phyloP scores from a whole-genome alignment of 2,329 filamentous ascomycete species.

The Trichoderma breve region DNA sequence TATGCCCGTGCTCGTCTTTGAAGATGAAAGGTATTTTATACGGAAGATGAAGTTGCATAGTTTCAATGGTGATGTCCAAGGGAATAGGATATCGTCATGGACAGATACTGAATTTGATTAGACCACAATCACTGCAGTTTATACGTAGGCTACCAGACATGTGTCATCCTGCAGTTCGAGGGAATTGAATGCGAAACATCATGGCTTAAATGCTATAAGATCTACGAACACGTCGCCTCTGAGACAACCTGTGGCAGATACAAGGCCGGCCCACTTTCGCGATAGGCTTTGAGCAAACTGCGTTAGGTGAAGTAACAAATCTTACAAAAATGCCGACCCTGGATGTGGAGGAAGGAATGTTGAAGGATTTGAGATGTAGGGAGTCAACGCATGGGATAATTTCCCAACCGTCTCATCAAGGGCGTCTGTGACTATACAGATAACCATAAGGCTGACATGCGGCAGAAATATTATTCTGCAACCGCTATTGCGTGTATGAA shows the following conservation, averaged over 20 bases:
- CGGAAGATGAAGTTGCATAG: not conserved
- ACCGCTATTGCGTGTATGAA: constrained; percentile 1
- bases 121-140: not conserved
- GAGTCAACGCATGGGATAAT: constrained; percentile 27
- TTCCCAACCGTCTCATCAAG: constrained; percentile 36
- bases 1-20: not conserved
- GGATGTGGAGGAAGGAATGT: constrained; percentile 31
- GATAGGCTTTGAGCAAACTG: not conserved
- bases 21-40: not conserved
- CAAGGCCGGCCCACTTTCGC: not conserved
- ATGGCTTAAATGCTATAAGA: not conserved
- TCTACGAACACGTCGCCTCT: not conserved
- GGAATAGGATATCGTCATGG: not conserved
- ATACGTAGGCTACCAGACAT: not conserved
- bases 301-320: not conserved
- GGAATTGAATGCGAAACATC: not conserved
- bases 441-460: constrained; percentile 36
- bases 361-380: constrained; percentile 35
- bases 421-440: constrained; percentile 41
- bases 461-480: constrained; percentile 27
- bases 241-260: not conserved
- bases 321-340: not conserved
- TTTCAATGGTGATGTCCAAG: not conserved
- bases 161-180: not conserved
- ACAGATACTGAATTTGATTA: not conserved